Percentiles rank a stretch among this genome's conserved stretches.
Evolutionary conservation across 106 monocot species (phyloP).

Genomic region (Chionographis japonica): DNA sequence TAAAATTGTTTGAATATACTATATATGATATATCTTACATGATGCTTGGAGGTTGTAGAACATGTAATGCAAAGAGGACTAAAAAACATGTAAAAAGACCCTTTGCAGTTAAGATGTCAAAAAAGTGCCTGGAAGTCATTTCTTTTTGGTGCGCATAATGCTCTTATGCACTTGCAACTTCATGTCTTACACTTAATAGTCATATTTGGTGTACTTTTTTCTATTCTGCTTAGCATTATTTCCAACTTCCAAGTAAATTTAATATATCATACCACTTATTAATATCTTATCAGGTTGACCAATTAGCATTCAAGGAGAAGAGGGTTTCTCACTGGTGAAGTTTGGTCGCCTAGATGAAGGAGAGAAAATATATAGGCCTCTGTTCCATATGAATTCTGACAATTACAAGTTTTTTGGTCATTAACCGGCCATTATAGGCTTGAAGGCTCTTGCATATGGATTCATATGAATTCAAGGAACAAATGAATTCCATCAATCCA

Average conservation of each 20-base stretch:
- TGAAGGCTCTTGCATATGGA: too few species aligned
- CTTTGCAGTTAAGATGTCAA: too few species aligned
- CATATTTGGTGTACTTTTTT: too few species aligned
- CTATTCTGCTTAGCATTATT: too few species aligned
- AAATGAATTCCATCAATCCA: too few species aligned
- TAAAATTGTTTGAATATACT: constrained; percentile 62
- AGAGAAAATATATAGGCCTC: constrained; percentile 71
- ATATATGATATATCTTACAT: not conserved
- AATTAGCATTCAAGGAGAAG: constrained; percentile 78
- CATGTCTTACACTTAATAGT: too few species aligned
- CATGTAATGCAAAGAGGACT: too few species aligned
- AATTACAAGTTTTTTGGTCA: constrained; percentile 54
- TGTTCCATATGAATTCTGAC: constrained; percentile 93
- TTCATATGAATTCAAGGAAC: too few species aligned
- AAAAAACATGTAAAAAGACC: too few species aligned
- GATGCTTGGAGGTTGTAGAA: not conserved
- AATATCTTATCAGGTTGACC: constrained; percentile 64
- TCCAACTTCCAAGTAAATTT: too few species aligned
- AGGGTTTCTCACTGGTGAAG: constrained; percentile 71
- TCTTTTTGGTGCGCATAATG: not conserved
- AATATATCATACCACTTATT: not conserved
- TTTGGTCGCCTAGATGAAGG: constrained; percentile 67
- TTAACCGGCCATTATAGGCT: not conserved
- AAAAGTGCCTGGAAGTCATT: not conserved
- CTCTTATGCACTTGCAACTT: too few species aligned